Evolutionary conservation across 805 yeast species (phyloP).

Genomic region (Yarrowia hollandica): DNA sequence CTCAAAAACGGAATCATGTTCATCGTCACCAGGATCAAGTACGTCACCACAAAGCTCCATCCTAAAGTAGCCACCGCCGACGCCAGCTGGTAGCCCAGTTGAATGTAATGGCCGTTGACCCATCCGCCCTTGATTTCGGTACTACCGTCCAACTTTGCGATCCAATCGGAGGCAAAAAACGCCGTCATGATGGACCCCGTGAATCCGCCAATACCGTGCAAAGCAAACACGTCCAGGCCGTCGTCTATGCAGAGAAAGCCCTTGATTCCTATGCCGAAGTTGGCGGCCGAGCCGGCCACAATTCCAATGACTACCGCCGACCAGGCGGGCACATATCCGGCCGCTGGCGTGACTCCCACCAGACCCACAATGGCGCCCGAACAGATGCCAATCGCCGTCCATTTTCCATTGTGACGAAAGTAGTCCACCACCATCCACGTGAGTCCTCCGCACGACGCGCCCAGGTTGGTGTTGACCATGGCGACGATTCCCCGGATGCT

Average conservation of each 20-base stretch:
- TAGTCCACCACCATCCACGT: conserved; percentile 92
- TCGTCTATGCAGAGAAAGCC: conserved; percentile 75
- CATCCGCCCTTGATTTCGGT: conserved; percentile 80
- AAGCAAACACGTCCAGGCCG: conserved; percentile 91
- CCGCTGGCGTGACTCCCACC: conserved; percentile 91
- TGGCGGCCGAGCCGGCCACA: conserved; percentile 73
- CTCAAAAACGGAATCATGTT: conserved; percentile 80
- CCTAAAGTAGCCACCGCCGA: conserved; percentile 71
- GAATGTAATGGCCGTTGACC: conserved; percentile 85
- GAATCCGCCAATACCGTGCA: conserved; percentile 93
- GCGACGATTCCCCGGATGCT: conserved; percentile 93
- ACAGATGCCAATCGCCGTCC: conserved; percentile 93
- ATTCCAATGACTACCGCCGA: conserved; percentile 82
- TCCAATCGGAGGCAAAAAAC: conserved; percentile 86
- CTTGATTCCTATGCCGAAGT: conserved; percentile 83
- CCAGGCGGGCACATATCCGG: conserved; percentile 83
- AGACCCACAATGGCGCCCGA: conserved; percentile 91
- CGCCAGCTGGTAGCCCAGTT: conserved; percentile 91
- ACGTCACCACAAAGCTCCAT: conserved; percentile 79
- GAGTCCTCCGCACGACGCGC: conserved; percentile 90
- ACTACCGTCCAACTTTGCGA: conserved; percentile 55
- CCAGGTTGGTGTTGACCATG: conserved; percentile 85
- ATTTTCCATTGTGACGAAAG: conserved; percentile 73
- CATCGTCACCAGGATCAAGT: conserved; percentile 65
- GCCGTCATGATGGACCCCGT: conserved; percentile 84